Base-by-base conservation (phyloP, 164 flowering plant genomes). In the Tinospora cordifolia region DNA sequence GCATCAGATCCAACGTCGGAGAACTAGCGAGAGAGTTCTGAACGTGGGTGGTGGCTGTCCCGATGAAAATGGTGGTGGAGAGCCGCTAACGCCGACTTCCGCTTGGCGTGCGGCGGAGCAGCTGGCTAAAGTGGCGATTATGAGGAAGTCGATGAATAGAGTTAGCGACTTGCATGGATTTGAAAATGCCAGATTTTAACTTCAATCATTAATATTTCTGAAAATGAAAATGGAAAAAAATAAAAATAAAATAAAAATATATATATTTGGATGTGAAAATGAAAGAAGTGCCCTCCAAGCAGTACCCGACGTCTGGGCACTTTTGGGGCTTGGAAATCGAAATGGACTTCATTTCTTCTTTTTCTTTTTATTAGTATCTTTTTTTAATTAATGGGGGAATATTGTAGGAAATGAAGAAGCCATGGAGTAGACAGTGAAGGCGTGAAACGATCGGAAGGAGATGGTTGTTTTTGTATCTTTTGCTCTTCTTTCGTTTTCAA, bases 41-140 rank as follows among this genome's bases (percentile, higher is more conserved):
- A 25, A 51, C 21, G 75, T 27, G 34, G 46, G 66, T 60, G 44
- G 64, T 62, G 12, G 64, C 36, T 62, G 4, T 72, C 69, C 74
- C 39, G 94, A 87, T 63, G 96, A 90, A 69, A 83, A 80, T 60
- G 88, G 87, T 0, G 98, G 91, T 82, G 88, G 87, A 0, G 98
- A 93, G 83, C 91, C 92, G 73, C 82, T 94, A 0, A 94, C 99
- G 71, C 97, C 97, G 65, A 84, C 91, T 0, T 89, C 98, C 80
- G 98, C 96, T 76, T 90, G 98, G 97, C 79, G 95, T 63, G 95
- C 95, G 63, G 97, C 97, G 10, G 97, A 94, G 85, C 81, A 78
- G 86, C 83, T 94, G 70, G 97, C 97, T 40, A 92, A 86, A 67
- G 87, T 92, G 3, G 93, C 97, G 13, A 81, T 79, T 38, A 85